These are phyloP conservation scores for Xerocomellus intermedius DNA, from an alignment of 768 basidiomycete genomes.

Conservation along the genomic window DNA sequence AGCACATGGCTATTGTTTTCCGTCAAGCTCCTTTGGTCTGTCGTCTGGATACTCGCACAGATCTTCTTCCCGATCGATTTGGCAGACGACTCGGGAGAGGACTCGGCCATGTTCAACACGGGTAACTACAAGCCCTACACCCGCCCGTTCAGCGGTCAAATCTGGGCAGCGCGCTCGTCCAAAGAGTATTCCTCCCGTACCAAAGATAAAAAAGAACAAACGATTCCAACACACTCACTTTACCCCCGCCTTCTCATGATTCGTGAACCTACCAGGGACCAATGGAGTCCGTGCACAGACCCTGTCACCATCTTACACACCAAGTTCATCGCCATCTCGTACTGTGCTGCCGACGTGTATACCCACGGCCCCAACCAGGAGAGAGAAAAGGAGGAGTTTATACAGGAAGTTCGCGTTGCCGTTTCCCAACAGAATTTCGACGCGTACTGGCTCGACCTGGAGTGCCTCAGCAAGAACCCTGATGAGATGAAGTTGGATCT, in stretches of 20 bases:
- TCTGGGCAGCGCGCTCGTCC: constrained; percentile 23
- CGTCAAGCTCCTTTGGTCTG: constrained; percentile 10
- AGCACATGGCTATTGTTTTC: constrained; percentile 6
- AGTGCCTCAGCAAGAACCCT: constrained; percentile 13
- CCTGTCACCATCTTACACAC: constrained; percentile 1
- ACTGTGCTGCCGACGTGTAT: constrained; percentile 9
- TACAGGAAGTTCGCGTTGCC: constrained; percentile 3
- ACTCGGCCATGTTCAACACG: not conserved
- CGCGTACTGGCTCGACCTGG: constrained; percentile 22
- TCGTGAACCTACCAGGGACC: not conserved
- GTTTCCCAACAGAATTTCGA: not conserved
- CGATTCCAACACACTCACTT: constrained; percentile 8
- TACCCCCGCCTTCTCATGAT: constrained; percentile 14
- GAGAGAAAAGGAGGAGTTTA: constrained; percentile 2
- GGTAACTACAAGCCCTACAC: constrained; percentile 1
- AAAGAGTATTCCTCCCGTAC: constrained; percentile 15
- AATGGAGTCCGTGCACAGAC: constrained; percentile 8
- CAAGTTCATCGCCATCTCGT: constrained; percentile 18
- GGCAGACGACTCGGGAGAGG: no score
- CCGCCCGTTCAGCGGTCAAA: constrained; percentile 10
- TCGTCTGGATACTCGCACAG: not conserved
- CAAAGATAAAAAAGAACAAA: not conserved
- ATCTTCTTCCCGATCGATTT: not conserved
- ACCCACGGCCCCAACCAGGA: constrained; percentile 3
- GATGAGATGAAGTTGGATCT: constrained; percentile 17